phyloP scores from a whole-genome alignment of 139 green algal species.

The Eudorina sp. region DNA sequence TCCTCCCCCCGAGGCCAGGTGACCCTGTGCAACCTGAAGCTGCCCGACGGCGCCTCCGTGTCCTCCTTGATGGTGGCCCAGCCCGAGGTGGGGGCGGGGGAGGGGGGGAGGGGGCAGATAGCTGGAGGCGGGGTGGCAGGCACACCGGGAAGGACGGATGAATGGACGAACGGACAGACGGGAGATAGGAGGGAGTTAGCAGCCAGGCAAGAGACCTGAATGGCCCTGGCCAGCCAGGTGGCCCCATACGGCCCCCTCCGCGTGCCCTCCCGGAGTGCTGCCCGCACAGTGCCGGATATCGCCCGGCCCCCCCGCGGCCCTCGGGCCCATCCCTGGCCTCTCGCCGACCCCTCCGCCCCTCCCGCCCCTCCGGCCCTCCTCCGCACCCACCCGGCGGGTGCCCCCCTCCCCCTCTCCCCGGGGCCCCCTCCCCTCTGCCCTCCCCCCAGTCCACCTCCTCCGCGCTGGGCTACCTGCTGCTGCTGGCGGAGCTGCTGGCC shows the following conservation, averaged over 20 bases:
- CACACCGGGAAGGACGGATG: too few species aligned
- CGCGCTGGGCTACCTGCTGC: slow-evolving; percentile 77
- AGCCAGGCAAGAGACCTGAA: too few species aligned
- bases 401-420: neutral
- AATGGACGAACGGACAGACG: too few species aligned
- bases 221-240: too few species aligned
- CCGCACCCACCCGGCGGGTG: neutral
- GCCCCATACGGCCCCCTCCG: too few species aligned
- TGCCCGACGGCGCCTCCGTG: slow-evolving; percentile 5
- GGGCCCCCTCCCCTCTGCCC: neutral
- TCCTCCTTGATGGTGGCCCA: slow-evolving; percentile 19
- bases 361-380: neutral
- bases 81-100: neutral
- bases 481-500: slow-evolving; percentile 72
- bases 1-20: slow-evolving; percentile 16
- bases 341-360: neutral
- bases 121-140: too few species aligned
- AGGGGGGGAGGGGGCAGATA: too few species aligned
- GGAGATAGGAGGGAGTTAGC: too few species aligned
- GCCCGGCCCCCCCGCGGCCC: too few species aligned
- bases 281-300: too few species aligned
- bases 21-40: slow-evolving; percentile 57
- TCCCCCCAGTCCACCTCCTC: slow-evolving; percentile 58
- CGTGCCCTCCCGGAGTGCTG: too few species aligned
- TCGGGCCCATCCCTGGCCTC: too few species aligned